phyloP scores from a whole-genome alignment of 2,329 filamentous ascomycete species.

The Talaromyces sp. region DNA sequence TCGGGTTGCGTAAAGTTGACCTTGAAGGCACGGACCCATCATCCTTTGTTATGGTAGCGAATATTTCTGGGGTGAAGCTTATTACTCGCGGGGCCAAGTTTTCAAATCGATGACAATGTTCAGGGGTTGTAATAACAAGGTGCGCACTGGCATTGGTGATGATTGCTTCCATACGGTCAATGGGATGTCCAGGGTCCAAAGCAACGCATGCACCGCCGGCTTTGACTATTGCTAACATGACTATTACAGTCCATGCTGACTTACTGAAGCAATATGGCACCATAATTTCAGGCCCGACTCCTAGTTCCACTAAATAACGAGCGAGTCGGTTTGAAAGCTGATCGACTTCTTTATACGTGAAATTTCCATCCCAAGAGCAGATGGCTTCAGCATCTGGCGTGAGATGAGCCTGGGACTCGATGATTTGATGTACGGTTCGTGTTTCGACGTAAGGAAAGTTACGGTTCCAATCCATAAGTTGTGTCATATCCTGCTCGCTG shows the following conservation, averaged over 20 bases:
- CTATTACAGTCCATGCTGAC: slow-evolving; percentile 13
- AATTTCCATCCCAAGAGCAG: slow-evolving; percentile 26
- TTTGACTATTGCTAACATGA: slow-evolving; percentile 15
- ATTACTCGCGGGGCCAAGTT: slow-evolving; percentile 16
- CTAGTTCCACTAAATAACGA: slow-evolving; percentile 22
- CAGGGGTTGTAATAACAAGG: neutral
- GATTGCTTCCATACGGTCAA: neutral
- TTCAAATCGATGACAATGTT: slow-evolving; percentile 22
- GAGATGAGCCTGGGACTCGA: neutral
- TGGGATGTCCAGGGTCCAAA: neutral
- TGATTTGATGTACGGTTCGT: neutral
- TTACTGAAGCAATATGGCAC: slow-evolving; percentile 21
- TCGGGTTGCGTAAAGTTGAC: slow-evolving; percentile 21
- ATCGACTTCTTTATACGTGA: slow-evolving; percentile 30
- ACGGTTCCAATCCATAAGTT: neutral
- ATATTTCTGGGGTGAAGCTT: neutral
- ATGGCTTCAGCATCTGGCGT: slow-evolving; percentile 24
- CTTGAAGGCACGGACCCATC: neutral
- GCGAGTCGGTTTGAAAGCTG: slow-evolving; percentile 28
- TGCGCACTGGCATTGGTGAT: neutral
- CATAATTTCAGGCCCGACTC: slow-evolving; percentile 21
- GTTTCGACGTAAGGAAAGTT: neutral
- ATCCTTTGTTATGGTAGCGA: neutral
- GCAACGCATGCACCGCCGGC: slow-evolving; percentile 13
- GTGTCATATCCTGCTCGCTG: neutral